Percentiles rank a stretch among this genome's conserved stretches.
Conservation (phyloP, 169 alveolate species). For the Prorocentrum cordatum region DNA sequence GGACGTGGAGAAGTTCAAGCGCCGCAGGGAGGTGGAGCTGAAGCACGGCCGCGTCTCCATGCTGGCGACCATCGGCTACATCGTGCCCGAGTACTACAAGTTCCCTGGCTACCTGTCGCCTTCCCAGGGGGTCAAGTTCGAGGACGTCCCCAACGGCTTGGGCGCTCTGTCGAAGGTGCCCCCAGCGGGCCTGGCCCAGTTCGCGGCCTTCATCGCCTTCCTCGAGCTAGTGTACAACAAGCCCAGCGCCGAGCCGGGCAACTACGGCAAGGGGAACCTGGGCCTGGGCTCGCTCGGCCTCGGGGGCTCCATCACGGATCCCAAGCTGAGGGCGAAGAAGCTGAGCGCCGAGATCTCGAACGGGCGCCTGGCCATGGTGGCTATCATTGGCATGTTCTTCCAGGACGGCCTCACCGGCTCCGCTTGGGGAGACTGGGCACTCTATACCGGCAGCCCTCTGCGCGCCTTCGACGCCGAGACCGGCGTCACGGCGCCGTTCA, state of each 20-base stretch:
- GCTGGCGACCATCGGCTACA: conserved; percentile 11
- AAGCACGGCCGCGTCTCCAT: too few relatives aligned
- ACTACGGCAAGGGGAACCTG: not conserved
- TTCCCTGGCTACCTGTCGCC: not conserved
- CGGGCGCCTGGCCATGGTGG: too few relatives aligned
- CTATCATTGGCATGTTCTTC: too few relatives aligned
- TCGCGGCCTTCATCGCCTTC: not conserved
- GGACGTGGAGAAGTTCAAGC: too few relatives aligned
- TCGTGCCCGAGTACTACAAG: conserved; percentile 15
- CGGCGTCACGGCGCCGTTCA: not conserved
- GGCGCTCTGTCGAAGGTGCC: not conserved
- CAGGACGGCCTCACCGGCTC: too few relatives aligned
- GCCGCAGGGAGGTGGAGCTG: too few relatives aligned
- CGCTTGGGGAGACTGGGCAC: too few relatives aligned
- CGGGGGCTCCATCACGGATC: too few relatives aligned
- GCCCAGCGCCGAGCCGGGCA: not conserved
- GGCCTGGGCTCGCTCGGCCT: too few relatives aligned
- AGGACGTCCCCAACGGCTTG: not conserved
- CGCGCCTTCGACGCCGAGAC: not conserved
- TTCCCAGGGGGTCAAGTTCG: not conserved
- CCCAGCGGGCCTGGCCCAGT: not conserved
- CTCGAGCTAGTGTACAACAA: not conserved
- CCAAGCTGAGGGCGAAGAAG: too few relatives aligned
- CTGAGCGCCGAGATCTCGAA: too few relatives aligned
- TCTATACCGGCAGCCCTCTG: too few relatives aligned